Base-by-base conservation (phyloP, 2,329 filamentous ascomycete genomes). In the Pseudogymnoascus sp. region DNA sequence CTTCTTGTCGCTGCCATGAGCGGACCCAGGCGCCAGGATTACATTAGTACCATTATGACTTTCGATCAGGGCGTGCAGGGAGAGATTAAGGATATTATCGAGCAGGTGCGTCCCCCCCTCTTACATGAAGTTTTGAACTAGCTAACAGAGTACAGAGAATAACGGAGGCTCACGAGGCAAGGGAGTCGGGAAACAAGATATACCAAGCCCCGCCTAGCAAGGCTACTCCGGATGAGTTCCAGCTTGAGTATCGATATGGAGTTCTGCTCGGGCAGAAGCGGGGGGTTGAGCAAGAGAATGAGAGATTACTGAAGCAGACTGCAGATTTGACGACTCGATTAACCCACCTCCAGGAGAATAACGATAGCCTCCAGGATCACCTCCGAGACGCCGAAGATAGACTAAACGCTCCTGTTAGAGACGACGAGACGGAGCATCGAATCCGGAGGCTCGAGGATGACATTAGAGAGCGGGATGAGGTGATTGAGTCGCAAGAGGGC, bases 401-500 rank as follows among this genome's bases (percentile, higher is more conserved):
- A 61, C 72, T 78, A 68, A 77, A 80, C 69, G 74, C 83, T 76
- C 76, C 79, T 72, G 68, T 78, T 74, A 76, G 83, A 77, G 76
- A 84, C 71, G 75, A 78, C 74, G 78, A 77, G 73, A 83, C 77
- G 71, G 80, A 77, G 21, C 78, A 81, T 63, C 76, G 80, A 60
- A 80, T 85, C 66, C 78, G 78, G 74, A 75, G 80, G 65, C 76
- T 88, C 68, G 79, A 87, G 68, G 76, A 77, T 47, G 82, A 82
- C 67, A 77, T 87, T 23, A 82, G 83, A 42, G 85, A 91, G 69
- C 86, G 89, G 69, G 87, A 90, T 72, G 82, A 87, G 64, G 78
- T 91, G 60, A 92, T 93, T 70, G 85, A 86, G 40, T 82, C 80
- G 23, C 83, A 91, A 68, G 89, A 93, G 72, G 81, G 82, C 19